These are phyloP conservation scores for Gyrodon lividus DNA, from an alignment of 768 basidiomycete genomes.

Conservation along the genomic window DNA sequence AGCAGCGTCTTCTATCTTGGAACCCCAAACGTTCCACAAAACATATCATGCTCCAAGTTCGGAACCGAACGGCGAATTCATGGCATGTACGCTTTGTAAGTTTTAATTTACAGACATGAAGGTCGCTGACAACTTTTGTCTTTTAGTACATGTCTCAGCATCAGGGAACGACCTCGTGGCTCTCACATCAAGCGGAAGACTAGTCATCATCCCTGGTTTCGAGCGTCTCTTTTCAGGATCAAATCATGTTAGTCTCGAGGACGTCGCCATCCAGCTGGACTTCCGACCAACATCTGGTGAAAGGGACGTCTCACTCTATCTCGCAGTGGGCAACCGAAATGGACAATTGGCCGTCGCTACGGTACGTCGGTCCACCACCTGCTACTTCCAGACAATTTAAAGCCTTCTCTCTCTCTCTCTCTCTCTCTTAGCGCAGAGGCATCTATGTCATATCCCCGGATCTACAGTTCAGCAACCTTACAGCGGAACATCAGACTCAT, in stretches of 20 bases:
- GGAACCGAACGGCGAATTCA: constrained; percentile 15
- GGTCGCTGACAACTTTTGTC: constrained; percentile 3
- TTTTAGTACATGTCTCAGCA: constrained; percentile 42
- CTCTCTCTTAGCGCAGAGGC: constrained; percentile 18
- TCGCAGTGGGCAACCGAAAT: constrained; percentile 43
- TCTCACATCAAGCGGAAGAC: constrained; percentile 27
- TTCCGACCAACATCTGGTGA: constrained; percentile 17
- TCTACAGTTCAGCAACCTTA: constrained; percentile 17
- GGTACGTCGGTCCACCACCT: constrained; percentile 24
- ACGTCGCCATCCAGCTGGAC: constrained; percentile 28
- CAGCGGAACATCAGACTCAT: constrained; percentile 33
- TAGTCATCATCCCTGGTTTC: constrained; percentile 29
- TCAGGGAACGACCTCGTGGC: constrained; percentile 41
- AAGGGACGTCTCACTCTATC: constrained; percentile 40
- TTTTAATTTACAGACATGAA: background rate
- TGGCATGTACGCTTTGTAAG: constrained; percentile 23
- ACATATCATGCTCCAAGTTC: constrained; percentile 3
- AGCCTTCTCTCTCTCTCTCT: background rate
- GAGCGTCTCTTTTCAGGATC: constrained; percentile 22
- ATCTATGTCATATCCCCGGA: constrained; percentile 26
- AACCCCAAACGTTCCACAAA: constrained; percentile 22
- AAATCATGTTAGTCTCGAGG: constrained; percentile 40
- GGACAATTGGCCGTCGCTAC: constrained; percentile 47
- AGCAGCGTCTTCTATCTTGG: constrained; percentile 11
- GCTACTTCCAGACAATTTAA: background rate